A percentile compares a stretch with the other conserved stretches of the same genome.
These are phyloP conservation scores for Podaxis sp. DNA, from an alignment of 768 basidiomycete species.

Conservation along the genomic window DNA sequence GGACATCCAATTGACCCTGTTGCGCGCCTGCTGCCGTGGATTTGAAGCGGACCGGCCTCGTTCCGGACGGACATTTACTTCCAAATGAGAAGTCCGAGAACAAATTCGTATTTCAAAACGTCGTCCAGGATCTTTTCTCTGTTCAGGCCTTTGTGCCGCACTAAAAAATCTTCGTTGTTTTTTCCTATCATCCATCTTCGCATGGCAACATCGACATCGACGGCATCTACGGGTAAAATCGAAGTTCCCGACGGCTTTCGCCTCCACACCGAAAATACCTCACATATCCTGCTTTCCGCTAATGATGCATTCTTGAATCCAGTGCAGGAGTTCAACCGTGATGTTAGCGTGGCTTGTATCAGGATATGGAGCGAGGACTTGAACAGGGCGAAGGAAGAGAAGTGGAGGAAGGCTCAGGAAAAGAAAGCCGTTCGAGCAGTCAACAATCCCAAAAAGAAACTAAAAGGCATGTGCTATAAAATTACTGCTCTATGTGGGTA, in stretches of 20 bases:
- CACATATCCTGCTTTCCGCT: constrained; percentile 74
- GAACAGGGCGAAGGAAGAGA: constrained; percentile 60
- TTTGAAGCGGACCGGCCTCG: not conserved
- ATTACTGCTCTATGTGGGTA: not conserved
- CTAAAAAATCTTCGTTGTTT: constrained; percentile 1
- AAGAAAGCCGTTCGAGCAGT: constrained; percentile 43
- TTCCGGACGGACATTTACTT: not conserved
- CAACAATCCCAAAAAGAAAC: constrained; percentile 35
- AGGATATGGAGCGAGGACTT: constrained; percentile 81
- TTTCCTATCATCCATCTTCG: constrained; percentile 4
- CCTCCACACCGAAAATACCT: constrained; percentile 79
- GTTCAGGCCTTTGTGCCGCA: constrained; percentile 27
- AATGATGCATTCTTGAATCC: constrained; percentile 96
- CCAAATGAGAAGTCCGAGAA: not conserved
- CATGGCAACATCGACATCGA: constrained; percentile 25
- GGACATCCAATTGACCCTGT: not conserved
- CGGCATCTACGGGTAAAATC: constrained; percentile 21
- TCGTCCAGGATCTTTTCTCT: constrained; percentile 16
- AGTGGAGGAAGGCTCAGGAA: constrained; percentile 56
- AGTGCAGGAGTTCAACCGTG: constrained; percentile 97
- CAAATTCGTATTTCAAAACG: constrained; percentile 19
- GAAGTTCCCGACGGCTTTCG: constrained; percentile 71
- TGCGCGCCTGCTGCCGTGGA: not conserved
- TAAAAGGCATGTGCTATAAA: constrained; percentile 38
- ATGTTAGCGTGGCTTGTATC: constrained; percentile 89